Evolutionary conservation across 805 yeast species (phyloP), one percentile per base, ranked within the genome.

Genomic region (Saccharomycopsis sp.): DNA sequence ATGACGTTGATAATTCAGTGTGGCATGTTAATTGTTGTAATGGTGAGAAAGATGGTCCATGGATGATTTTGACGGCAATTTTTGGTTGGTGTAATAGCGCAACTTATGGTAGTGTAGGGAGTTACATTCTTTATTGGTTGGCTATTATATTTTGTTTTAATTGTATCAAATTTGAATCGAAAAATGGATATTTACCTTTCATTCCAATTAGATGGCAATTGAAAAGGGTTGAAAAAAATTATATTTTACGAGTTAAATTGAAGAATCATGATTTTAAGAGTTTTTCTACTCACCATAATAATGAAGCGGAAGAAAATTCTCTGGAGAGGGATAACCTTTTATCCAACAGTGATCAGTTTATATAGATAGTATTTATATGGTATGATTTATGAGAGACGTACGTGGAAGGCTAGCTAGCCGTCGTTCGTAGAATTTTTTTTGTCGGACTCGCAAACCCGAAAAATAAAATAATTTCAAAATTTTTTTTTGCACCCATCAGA

Each of bases 11-110:
- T 17, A 74, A 71, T 39, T 79, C 93, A 4, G 79, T 88, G 2
- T 88, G 97, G 97, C 97, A 88, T 60, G 95, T 88, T 21, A 86
- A 88, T 63, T 87, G 96, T 61, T 88, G 97, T 65, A 87, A 87
- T 60, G 94, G 95, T 20, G 82, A 85, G 53, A 83, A 75, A n/a
- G 96, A 88, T 57, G 95, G 95, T 3, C 77, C 81, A 26, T 88
- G 95, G 95, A 86, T 87, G 95, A 67, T 88, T 28, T 71, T 85
- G 55, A 86, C 89, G 28, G 96, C 95, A 1, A 68, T 88, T 4
- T 71, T 88, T 41, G 97, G 97, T 1, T 88, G 97, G 97, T 87
- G 93, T 11, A 88, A 88, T 60, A 77, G 89, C 51, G 96, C 96
- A 2, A 88, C 97, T 0, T 85, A 82, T 58, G 95, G 94, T 3